phyloP scores from a whole-genome alignment of 139 green algal genomes.

The Chlorella sp. region DNA sequence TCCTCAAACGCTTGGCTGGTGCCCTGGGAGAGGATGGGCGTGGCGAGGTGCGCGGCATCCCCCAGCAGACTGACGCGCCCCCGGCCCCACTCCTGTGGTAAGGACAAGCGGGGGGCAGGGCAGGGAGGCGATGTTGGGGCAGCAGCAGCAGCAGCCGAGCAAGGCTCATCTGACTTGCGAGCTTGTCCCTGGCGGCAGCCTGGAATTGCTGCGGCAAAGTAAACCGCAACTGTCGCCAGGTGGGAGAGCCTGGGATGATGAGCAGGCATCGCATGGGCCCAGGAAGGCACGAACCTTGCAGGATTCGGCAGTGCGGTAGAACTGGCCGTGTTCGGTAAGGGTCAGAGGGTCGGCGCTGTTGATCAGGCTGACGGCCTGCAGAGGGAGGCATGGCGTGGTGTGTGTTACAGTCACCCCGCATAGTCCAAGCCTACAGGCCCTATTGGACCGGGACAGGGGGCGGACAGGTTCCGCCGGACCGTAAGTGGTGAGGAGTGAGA shows the following conservation, averaged over 20 bases:
- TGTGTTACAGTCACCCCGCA: too few relatives aligned
- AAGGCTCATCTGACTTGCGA: not conserved
- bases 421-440: too few relatives aligned
- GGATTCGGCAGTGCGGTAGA: not conserved
- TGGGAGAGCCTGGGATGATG: too few relatives aligned
- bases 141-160: not conserved
- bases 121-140: not conserved
- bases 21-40: slow-evolving; percentile 22
- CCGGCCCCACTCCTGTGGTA: slow-evolving; percentile 1
- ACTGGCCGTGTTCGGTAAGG: slow-evolving; percentile 33
- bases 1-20: slow-evolving; percentile 25
- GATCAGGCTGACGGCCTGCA: not conserved
- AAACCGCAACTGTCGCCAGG: too few relatives aligned
- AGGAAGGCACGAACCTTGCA: not conserved
- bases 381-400: too few relatives aligned
- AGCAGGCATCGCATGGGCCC: too few relatives aligned
- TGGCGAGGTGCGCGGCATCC: slow-evolving; percentile 35
- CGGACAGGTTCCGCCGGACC: too few relatives aligned
- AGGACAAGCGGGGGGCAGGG: not conserved
- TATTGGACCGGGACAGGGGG: too few relatives aligned
- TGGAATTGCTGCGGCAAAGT: too few relatives aligned
- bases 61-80: slow-evolving; percentile 26
- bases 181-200: too few relatives aligned
- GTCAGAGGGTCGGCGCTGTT: not conserved
- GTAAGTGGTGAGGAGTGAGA: not conserved